Percentiles rank a stretch among this genome's conserved stretches.
phyloP scores from a whole-genome alignment of 1,284 basidiomycete species.

The Cryptococcus sp. region DNA sequence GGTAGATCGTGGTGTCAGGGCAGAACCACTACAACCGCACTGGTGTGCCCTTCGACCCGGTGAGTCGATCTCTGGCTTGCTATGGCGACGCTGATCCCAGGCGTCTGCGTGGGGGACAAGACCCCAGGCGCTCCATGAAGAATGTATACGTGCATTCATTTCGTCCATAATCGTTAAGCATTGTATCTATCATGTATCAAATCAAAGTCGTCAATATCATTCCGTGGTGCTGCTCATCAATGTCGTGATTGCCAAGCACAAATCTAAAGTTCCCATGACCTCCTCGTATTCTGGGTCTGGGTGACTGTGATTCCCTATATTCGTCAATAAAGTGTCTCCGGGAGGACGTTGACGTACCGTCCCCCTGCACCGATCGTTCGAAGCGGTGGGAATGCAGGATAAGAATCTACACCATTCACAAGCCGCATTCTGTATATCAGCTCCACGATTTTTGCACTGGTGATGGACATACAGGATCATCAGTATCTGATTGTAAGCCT shows the following conservation, averaged over 20 bases:
- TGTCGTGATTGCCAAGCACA: neutral
- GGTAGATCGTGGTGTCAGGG: constrained; percentile 61
- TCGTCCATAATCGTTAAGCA: no score
- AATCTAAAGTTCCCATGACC: neutral
- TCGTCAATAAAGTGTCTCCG: neutral
- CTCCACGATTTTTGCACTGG: neutral
- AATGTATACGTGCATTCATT: no score
- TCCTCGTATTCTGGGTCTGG: neutral
- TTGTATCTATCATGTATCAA: no score
- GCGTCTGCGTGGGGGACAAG: neutral
- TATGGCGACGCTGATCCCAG: neutral
- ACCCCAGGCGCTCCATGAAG: neutral
- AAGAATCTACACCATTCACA: constrained; percentile 87
- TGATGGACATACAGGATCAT: constrained; percentile 29
- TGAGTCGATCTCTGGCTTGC: constrained; percentile 2
- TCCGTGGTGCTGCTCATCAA: neutral
- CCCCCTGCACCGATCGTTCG: constrained; percentile 75
- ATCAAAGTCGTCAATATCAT: neutral
- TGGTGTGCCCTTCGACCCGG: constrained; percentile 74
- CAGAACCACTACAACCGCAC: constrained; percentile 69
- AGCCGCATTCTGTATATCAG: constrained; percentile 51
- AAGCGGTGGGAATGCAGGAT: constrained; percentile 73
- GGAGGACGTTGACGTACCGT: constrained; percentile 26
- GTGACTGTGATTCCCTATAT: neutral
- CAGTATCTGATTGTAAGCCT: neutral